phyloP scores from a whole-genome alignment of 1,139 yeast genomes.

The Debaryomyces subglobosus region DNA sequence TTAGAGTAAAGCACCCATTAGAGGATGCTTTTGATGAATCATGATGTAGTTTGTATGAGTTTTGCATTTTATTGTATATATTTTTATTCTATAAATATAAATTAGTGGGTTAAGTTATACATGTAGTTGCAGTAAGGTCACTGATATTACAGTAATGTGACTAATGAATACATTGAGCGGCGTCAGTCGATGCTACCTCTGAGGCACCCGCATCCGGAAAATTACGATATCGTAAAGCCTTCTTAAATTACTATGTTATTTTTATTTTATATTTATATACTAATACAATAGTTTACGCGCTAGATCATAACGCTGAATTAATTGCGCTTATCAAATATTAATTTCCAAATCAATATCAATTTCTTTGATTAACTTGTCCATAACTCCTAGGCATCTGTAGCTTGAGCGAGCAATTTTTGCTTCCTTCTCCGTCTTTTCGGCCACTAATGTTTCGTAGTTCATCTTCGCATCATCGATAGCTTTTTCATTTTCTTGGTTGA shows the following conservation, averaged over 20 bases:
- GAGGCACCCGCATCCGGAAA: neutral
- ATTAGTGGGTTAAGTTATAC: neutral
- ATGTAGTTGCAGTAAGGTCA: neutral
- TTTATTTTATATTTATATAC: neutral
- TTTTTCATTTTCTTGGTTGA: constrained; percentile 47
- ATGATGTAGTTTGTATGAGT: neutral
- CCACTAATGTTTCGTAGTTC: constrained; percentile 37
- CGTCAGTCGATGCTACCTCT: neutral
- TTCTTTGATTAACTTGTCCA: constrained; percentile 43
- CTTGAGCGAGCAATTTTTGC: constrained; percentile 45
- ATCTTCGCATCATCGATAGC: constrained; percentile 44
- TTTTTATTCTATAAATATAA: neutral
- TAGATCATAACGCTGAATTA: neutral
- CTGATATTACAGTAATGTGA: neutral
- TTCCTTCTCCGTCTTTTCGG: constrained; percentile 43
- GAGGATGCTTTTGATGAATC: neutral
- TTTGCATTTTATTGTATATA: neutral
- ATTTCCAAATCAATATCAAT: constrained; percentile 40
- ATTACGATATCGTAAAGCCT: neutral
- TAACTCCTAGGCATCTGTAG: constrained; percentile 47
- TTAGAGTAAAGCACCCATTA: neutral
- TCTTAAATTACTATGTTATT: neutral
- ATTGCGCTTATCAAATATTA: constrained; percentile 10
- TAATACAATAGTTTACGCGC: neutral
- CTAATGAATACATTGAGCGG: neutral